Evolutionary conservation across 2,329 filamentous ascomycete species (phyloP).

Genomic region (Thielaviopsis cerberus): DNA sequence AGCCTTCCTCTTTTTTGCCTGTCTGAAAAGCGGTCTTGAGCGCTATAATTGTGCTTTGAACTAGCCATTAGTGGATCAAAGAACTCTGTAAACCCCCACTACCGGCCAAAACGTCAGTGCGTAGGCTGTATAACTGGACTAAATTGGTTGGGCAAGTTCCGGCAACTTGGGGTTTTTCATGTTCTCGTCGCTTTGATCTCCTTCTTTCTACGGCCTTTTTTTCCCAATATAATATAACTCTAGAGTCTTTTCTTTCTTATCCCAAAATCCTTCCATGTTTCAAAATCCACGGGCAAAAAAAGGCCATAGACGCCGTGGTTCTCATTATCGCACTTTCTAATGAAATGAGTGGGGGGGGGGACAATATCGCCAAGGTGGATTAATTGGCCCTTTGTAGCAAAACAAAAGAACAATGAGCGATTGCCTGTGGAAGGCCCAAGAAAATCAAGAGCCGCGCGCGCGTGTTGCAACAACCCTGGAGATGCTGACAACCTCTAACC

Average conservation of each 20-base stretch:
- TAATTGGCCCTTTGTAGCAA: too few relatives aligned
- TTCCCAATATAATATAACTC: background rate
- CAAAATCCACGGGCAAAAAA: too few relatives aligned
- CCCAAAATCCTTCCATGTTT: background rate
- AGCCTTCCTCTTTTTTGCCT: background rate
- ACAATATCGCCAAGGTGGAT: too few relatives aligned
- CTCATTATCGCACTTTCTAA: background rate
- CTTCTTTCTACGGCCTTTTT: background rate
- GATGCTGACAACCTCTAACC: too few relatives aligned
- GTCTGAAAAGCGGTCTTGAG: background rate
- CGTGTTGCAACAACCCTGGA: too few relatives aligned
- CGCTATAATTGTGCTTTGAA: background rate
- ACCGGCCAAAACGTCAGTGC: background rate
- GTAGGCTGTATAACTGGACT: background rate
- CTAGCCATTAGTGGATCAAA: background rate
- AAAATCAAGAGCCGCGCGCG: too few relatives aligned
- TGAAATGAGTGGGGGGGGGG: too few relatives aligned
- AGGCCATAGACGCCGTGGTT: too few relatives aligned
- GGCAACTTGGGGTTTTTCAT: background rate
- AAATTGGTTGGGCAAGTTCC: background rate
- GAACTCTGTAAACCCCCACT: background rate
- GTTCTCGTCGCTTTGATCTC: background rate
- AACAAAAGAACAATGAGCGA: too few relatives aligned
- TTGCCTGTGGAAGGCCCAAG: too few relatives aligned
- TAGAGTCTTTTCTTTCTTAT: background rate